Percentiles rank a stretch among this genome's conserved stretches.
Evolutionary conservation across 2,329 filamentous ascomycete genomes (phyloP).

Genomic region (Beauveria sp.): DNA sequence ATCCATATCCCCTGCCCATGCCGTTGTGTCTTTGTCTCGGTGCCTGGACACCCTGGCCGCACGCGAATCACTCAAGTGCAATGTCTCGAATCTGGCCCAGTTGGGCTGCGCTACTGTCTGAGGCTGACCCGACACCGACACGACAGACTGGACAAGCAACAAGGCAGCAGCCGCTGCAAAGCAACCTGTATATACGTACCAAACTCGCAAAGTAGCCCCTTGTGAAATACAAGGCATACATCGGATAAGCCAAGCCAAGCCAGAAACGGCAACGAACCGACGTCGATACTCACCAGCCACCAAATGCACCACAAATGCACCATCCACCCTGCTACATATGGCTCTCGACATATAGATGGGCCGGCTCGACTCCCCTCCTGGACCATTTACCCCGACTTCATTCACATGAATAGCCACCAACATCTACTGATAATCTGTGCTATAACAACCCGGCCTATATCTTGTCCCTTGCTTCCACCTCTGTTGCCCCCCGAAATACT

Average conservation of each 20-base stretch:
- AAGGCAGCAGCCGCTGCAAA: no score
- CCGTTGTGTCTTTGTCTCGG: not conserved
- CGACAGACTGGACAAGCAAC: not conserved
- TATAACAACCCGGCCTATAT: not conserved
- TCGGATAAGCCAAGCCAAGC: not conserved
- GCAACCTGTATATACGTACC: no score
- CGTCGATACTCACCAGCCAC: not conserved
- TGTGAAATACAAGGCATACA: not conserved
- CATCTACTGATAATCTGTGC: not conserved
- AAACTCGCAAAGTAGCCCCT: no score
- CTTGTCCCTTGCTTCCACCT: not conserved
- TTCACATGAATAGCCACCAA: not conserved
- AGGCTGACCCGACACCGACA: not conserved
- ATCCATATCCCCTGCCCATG: not conserved
- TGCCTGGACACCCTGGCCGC: not conserved
- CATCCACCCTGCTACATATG: not conserved
- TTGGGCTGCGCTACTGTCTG: not conserved
- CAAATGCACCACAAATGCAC: not conserved
- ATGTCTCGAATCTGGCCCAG: constrained; percentile 2
- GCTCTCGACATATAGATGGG: not conserved
- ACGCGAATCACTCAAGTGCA: not conserved
- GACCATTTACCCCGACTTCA: not conserved
- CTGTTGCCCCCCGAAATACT: not conserved
- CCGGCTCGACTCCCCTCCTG: not conserved
- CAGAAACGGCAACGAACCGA: not conserved